Evolutionary conservation across 2,329 filamentous ascomycete species (phyloP), one percentile per base, ranked within the genome.

Genomic region (Fusarium fujikuroi): DNA sequence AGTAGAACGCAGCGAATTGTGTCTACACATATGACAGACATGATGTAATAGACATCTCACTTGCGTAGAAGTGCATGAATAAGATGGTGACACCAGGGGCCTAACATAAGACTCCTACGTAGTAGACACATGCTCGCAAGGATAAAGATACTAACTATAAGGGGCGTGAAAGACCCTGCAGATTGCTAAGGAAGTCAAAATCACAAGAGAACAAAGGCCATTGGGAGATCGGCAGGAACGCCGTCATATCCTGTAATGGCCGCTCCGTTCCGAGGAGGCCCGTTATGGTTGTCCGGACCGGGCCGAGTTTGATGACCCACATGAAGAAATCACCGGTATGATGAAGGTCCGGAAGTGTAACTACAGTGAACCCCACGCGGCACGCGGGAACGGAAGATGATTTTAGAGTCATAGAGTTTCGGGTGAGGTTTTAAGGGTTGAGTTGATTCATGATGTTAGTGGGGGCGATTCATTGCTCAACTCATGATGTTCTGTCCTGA

Each of bases 201-300:
- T 37, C 39, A 42, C 23, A 44, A 43, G 42, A 28, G 47, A 25
- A 36, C 43, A 37, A 53, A 32, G 42, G n/a, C 47, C 39, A 61
- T 52, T 70, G 43, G 18, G 14, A 49, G 72, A 73, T 73, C 69
- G 49, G 50, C 69, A 66, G 60, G 64, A 52, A 58, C 60, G 39
- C 60, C 57, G 61, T 61, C 72, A 70, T 68, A 30, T 44, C 43
- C 66, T 28, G 53, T 60, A 40, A 70, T 66, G 40, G 15, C 43
- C 64, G 52, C 23, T 71, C 69, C 64, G 57, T 57, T 70, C 66
- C 61, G 61, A 43, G 37, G 56, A 61, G 52, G 44, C 52, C 57
- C 54, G 56, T 54, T 52, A 54, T 60, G 63, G 60, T 64, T 75
- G 74, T 66, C 72, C 74, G 75, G 75, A 73, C 75, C 75, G 75